phyloP scores from a whole-genome alignment of 2,329 filamentous ascomycete species.

The Byssothecium circinans region DNA sequence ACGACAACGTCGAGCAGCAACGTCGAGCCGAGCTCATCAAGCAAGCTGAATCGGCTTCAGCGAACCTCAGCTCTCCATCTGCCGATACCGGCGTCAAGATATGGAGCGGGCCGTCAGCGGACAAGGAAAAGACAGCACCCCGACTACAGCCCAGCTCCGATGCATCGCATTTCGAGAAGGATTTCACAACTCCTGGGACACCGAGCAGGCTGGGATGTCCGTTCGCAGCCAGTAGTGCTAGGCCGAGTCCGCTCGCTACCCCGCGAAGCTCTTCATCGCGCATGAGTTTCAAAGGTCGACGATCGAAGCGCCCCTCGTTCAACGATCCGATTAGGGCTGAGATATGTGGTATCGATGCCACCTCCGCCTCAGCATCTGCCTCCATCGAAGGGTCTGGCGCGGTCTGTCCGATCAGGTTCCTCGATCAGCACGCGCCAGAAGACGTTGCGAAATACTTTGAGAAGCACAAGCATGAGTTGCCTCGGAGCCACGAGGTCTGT shows the following conservation, averaged over 20 bases:
- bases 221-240: slow-evolving; percentile 60
- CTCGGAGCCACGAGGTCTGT: slow-evolving; percentile 90
- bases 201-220: slow-evolving; percentile 80
- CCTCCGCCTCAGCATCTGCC: slow-evolving; percentile 52
- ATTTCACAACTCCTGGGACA: slow-evolving; percentile 85
- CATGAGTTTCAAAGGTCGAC: slow-evolving; percentile 37
- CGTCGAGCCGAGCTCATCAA: slow-evolving; percentile 37
- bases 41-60: slow-evolving; percentile 37
- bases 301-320: slow-evolving; percentile 47
- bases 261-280: slow-evolving; percentile 46
- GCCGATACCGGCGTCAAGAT: slow-evolving; percentile 41
- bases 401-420: slow-evolving; percentile 88
- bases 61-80: slow-evolving; percentile 25
- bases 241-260: slow-evolving; percentile 49
- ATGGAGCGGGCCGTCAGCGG: slow-evolving; percentile 45
- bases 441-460: slow-evolving; percentile 93
- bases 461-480: slow-evolving; percentile 91
- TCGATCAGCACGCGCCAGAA: slow-evolving; percentile 89
- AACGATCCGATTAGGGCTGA: slow-evolving; percentile 47
- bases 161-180: slow-evolving; percentile 68
- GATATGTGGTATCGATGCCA: slow-evolving; percentile 45
- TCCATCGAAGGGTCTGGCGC: slow-evolving; percentile 46
- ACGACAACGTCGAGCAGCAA: slow-evolving; percentile 38
- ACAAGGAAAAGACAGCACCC: slow-evolving; percentile 23
- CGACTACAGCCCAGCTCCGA: slow-evolving; percentile 38